A percentile compares a stretch with the other conserved stretches of the same genome.
Evolutionary conservation across 2,329 filamentous ascomycete species (phyloP).

Genomic region (Elsinoe fawcettii): DNA sequence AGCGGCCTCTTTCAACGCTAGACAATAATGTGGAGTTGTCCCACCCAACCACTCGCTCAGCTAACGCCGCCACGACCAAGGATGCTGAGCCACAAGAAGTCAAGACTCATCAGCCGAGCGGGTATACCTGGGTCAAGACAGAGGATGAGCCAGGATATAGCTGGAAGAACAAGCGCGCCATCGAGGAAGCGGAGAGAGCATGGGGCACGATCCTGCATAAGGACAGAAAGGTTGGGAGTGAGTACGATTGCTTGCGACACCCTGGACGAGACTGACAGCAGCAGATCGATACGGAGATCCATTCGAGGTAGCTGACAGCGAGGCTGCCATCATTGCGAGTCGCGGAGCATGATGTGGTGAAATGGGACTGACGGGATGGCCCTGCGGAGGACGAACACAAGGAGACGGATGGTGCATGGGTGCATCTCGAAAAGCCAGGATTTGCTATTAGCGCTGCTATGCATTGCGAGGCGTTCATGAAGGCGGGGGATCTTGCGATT

Average conservation of each 20-base stretch:
- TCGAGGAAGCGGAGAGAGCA: conserved; percentile 48
- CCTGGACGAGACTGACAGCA: background rate
- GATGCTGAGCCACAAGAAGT: conserved; percentile 10
- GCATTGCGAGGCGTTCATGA: background rate
- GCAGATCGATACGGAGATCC: conserved; percentile 31
- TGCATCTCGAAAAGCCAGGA: background rate
- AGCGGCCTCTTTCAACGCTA: conserved; percentile 30
- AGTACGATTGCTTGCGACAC: conserved; percentile 14
- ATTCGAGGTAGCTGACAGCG: conserved; percentile 29
- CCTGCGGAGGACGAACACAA: no score
- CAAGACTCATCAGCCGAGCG: conserved; percentile 25
- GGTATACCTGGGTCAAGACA: conserved; percentile 29
- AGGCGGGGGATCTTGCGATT: background rate
- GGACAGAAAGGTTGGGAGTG: conserved; percentile 32
- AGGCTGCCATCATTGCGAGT: conserved; percentile 21
- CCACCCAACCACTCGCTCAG: conserved; percentile 13
- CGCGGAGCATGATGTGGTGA: background rate
- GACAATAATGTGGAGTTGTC: conserved; percentile 26
- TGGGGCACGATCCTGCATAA: conserved; percentile 45
- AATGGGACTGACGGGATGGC: background rate
- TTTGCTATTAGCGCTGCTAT: background rate
- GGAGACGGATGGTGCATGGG: background rate
- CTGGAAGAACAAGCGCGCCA: conserved; percentile 50
- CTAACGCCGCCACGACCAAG: background rate
- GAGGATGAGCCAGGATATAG: conserved; percentile 42